Evolutionary conservation across 306 rosid genomes (phyloP).

Genomic region (Castanea sativa): DNA sequence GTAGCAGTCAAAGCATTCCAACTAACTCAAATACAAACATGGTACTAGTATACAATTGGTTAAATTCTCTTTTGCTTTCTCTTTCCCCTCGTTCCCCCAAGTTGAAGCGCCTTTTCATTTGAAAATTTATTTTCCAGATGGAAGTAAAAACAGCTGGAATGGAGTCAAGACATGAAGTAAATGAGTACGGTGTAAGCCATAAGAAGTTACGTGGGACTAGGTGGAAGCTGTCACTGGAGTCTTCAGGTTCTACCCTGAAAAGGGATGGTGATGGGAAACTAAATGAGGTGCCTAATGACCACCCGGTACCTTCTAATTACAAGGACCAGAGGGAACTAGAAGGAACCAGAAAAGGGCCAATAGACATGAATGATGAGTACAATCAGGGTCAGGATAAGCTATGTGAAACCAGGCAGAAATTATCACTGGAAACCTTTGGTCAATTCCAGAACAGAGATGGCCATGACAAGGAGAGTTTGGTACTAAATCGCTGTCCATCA

Average conservation of each 20-base stretch:
- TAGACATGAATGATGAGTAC: slow-evolving; percentile 6
- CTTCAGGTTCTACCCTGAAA: not conserved
- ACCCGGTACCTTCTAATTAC: not conserved
- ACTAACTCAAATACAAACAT: not conserved
- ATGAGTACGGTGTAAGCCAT: not conserved
- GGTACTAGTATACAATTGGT: slow-evolving; percentile 13
- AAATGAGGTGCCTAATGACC: slow-evolving; percentile 3
- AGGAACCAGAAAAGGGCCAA: slow-evolving; percentile 9
- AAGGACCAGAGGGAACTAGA: slow-evolving; percentile 10
- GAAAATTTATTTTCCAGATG: slow-evolving; percentile 1
- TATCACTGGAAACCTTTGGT: slow-evolving; percentile 17
- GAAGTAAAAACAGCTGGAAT: slow-evolving; percentile 3
- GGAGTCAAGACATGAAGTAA: not conserved
- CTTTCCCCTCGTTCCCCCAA: too few relatives aligned
- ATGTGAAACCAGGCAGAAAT: slow-evolving; percentile 19
- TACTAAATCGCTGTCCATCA: not conserved
- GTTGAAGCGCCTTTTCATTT: not conserved
- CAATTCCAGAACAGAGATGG: slow-evolving; percentile 13
- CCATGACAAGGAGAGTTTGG: not conserved
- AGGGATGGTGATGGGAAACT: not conserved
- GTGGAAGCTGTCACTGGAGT: slow-evolving; percentile 27
- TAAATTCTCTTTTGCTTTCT: not conserved
- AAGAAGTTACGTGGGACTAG: slow-evolving; percentile 15
- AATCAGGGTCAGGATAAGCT: slow-evolving; percentile 18
- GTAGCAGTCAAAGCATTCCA: slow-evolving; percentile 1